Base-by-base conservation (phyloP, 1,284 basidiomycete species). In the Pascua guehoae region DNA sequence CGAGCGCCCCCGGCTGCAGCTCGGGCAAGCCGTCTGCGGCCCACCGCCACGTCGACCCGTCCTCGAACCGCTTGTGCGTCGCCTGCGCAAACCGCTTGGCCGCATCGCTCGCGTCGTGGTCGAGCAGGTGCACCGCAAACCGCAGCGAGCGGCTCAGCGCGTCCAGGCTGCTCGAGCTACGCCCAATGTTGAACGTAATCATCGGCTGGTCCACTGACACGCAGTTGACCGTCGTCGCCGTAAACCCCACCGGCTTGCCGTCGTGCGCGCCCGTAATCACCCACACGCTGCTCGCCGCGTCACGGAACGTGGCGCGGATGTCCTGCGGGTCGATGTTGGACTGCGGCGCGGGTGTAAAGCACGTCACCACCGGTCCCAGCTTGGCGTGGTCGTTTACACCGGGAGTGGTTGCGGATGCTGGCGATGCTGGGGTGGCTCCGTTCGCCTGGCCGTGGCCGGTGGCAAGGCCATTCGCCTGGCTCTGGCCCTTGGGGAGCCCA, bases 171-270 rank as follows among this genome's bases (percentile, higher is more conserved):
- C 44, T 47, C 0, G 47, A 50, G 47, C 18, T 53, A 40, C 58
- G 54, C 11, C 58, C 58, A 24, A 60, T 18, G 45, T 60, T 60
- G 54, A 60, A 60, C 36, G 47, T 56, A 45, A 60, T 56, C 58
- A 60, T 60, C 7, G 58, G 58, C 16, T 54, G 58, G n/a, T 60
- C 58, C 39, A 56, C 51, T 2, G 51, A 56, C 1, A 60, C 58
- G 36, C 47, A 53, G 58, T 60, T 60, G 51, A 60, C 48, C n/a
- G 54, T 56, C 51, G 56, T 60, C 9, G 58, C 58, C 1, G 58
- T 60, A 37, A 56, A 60, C n/a, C 58, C 58, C 15, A 56, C 58
- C 10, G 58, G 58, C 40, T 40, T 9, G 48, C 47, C 51, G 4
- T 50, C 58, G 18, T 41, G 47, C 10, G 58, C 43, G 14, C 54